phyloP scores from a whole-genome alignment of 1,284 basidiomycete species.

The Cryptococcus hybrid region DNA sequence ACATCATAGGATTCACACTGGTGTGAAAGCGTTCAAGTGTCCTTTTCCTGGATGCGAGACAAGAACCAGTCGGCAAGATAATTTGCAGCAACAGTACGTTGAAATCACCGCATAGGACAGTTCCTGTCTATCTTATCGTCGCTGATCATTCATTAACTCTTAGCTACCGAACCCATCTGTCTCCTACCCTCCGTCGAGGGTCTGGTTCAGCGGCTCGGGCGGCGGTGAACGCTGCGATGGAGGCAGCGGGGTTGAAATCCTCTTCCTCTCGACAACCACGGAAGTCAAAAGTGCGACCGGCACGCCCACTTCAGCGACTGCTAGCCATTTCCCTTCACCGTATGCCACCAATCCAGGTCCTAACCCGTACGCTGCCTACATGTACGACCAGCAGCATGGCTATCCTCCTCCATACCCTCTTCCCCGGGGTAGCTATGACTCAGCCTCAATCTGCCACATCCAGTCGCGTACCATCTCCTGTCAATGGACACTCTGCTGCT shows the following conservation, averaged over 20 bases:
- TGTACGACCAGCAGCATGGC: constrained; percentile 34
- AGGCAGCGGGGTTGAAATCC: constrained; percentile 46
- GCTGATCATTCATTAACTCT: neutral
- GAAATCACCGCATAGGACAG: neutral
- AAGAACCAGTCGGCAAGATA: constrained; percentile 46
- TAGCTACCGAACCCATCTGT: constrained; percentile 47
- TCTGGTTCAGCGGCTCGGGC: constrained; percentile 44
- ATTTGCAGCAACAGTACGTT: constrained; percentile 47
- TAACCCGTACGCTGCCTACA: constrained; percentile 40
- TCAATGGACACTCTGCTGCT: constrained; percentile 39
- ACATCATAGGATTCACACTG: constrained; percentile 48
- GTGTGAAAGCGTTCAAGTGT: constrained; percentile 49
- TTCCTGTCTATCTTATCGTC: neutral
- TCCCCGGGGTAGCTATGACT: constrained; percentile 28
- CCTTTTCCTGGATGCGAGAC: constrained; percentile 49
- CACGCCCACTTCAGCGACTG: constrained; percentile 41
- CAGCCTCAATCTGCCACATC: constrained; percentile 38
- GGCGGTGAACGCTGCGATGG: constrained; percentile 47
- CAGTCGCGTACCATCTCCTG: constrained; percentile 43
- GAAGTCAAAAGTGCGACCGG: constrained; percentile 42
- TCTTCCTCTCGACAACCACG: constrained; percentile 37
- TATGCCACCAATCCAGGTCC: constrained; percentile 36
- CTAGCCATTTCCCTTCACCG: constrained; percentile 39
- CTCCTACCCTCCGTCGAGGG: constrained; percentile 43
- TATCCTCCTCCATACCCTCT: constrained; percentile 33